These are phyloP conservation scores for Iris macrosiphon DNA, from an alignment of 106 monocot species.

Conservation along the genomic window DNA sequence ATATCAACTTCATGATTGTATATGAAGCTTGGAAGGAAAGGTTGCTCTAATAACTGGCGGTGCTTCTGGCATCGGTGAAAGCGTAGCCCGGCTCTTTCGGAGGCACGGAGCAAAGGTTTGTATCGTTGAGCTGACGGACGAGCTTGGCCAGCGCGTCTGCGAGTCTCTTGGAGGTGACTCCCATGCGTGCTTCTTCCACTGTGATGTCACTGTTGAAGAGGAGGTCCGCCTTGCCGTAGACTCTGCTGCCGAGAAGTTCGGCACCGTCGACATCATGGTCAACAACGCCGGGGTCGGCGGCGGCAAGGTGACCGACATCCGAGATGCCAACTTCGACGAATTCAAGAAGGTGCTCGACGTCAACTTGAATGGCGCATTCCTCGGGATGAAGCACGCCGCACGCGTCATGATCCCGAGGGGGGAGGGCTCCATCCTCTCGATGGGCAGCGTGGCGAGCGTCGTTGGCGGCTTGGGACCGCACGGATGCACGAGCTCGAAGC, in stretches of 20 bases:
- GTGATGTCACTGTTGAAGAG: slow-evolving; percentile 67
- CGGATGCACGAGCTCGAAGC: slow-evolving; percentile 48
- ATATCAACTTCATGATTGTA: too few relatives aligned
- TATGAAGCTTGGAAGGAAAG: slow-evolving; percentile 47
- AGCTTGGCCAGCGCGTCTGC: slow-evolving; percentile 33
- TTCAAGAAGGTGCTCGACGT: slow-evolving; percentile 38
- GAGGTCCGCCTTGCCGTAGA: slow-evolving; percentile 54
- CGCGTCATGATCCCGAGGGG: slow-evolving; percentile 44
- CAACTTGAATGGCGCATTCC: slow-evolving; percentile 52
- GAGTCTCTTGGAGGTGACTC: slow-evolving; percentile 44
- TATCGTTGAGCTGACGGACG: slow-evolving; percentile 43
- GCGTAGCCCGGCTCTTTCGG: slow-evolving; percentile 40
- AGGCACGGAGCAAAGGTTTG: slow-evolving; percentile 47
- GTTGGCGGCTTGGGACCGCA: slow-evolving; percentile 41
- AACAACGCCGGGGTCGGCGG: slow-evolving; percentile 61
- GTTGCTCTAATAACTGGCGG: slow-evolving; percentile 66
- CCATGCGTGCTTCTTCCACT: slow-evolving; percentile 45
- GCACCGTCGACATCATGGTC: slow-evolving; percentile 74
- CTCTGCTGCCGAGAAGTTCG: slow-evolving; percentile 32
- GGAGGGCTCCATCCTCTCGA: slow-evolving; percentile 53
- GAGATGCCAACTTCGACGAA: slow-evolving; percentile 19
- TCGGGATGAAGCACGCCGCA: slow-evolving; percentile 69
- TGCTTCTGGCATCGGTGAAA: slow-evolving; percentile 52
- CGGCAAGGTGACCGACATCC: slow-evolving; percentile 28
- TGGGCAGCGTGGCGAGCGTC: slow-evolving; percentile 36